phyloP scores from a whole-genome alignment of 768 basidiomycete genomes.

The Amylocystis lapponica region DNA sequence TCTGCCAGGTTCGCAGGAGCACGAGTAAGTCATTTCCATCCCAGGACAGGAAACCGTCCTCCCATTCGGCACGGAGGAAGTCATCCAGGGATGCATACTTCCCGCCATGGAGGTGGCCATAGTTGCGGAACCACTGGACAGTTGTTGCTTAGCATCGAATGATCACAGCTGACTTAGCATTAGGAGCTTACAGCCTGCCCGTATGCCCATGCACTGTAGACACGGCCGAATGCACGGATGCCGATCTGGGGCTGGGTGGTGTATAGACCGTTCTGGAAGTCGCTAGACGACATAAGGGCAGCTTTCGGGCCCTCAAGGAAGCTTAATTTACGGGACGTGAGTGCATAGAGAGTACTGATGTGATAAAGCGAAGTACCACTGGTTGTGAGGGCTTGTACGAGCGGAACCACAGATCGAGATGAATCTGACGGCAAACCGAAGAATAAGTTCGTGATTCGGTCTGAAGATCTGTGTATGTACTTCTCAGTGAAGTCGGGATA shows the following conservation, averaged over 20 bases:
- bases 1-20: constrained; percentile 45
- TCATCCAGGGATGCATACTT: constrained; percentile 41
- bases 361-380: constrained; percentile 30
- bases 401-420: constrained; percentile 48
- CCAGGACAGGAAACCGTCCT: constrained; percentile 39
- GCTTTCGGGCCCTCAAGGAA: constrained; percentile 57
- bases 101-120: constrained; percentile 38
- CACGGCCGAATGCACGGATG: constrained; percentile 50
- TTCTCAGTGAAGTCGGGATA: constrained; percentile 47
- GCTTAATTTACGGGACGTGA: constrained; percentile 22
- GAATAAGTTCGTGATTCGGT: not conserved
- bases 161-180: not conserved
- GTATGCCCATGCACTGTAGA: constrained; percentile 55
- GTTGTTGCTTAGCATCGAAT: not conserved
- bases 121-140: constrained; percentile 48
- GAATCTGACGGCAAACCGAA: constrained; percentile 1
- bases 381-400: constrained; percentile 47
- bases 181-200: constrained; percentile 38
- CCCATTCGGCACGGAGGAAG: constrained; percentile 51
- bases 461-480: constrained; percentile 12
- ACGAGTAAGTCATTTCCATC: constrained; percentile 50
- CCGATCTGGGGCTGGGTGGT: constrained; percentile 40
- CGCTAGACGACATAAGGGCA: constrained; percentile 46
- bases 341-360: not conserved
- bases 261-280: constrained; percentile 52